Evolutionary conservation across 1,284 basidiomycete species (phyloP), one percentile per base, ranked within the genome.

Genomic region (Gastroboletus turbinatus): DNA sequence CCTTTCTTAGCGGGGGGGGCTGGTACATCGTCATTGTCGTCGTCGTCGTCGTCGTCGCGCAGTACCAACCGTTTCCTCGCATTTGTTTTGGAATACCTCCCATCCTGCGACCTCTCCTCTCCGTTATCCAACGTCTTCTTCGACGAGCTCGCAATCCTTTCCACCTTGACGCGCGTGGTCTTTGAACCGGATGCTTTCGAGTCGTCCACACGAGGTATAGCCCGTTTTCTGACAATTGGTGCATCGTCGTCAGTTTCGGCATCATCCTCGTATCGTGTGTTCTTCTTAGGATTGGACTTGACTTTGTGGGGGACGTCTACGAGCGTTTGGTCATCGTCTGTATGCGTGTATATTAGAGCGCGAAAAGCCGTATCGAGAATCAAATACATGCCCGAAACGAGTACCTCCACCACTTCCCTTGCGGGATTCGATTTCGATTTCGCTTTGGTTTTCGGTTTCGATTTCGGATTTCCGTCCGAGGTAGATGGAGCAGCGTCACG

Each of bases 291-390:
- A 17, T 49, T 56, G 10, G 46, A 14, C 45, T 57, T 58, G 2
- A 46, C 30, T 47, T 54, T 58, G 8, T 16, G 60, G 1, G 56
- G 66, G n/a, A 52, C 58, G 7, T 62, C 66, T 7, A 67, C 66
- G 2, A 73, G 63, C 3, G 59, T 69, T 46, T 39, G 54, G 10
- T 72, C 66, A 36, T 71, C 67, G 42, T 71, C 68, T 72, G 23
- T 25, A 54, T 50, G 53, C 16, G 23, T 19, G 17, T 8, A 43
- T 40, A 50, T 50, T 5, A 52, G 35, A 25, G 21, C 4, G 6
- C 8, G 7, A 32, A 47, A 44, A n/a, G 6, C 10, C 5, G 0
- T 19, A 11, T 29, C 9, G 2, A 43, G 19, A 13, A 47, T n/a
- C 14, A 32, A 27, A 14, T 19, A 19, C 65, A 19, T 52, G 56